Conservation (phyloP, 2,329 filamentous ascomycete species). For the Xylaria sp. region DNA sequence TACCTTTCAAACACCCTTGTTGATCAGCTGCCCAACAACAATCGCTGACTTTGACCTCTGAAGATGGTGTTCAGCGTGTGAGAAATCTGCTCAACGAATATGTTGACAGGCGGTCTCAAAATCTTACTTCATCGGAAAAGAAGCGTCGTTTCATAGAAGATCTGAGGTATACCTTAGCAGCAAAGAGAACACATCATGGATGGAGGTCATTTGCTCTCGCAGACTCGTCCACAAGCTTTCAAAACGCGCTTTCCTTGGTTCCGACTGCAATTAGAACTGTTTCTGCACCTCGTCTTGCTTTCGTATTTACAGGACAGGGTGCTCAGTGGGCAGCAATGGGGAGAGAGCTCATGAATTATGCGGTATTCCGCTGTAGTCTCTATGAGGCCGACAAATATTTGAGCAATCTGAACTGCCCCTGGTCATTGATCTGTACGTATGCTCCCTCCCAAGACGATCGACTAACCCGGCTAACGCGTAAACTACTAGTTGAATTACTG, state of each 20-base stretch:
- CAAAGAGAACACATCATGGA: constrained; percentile 34
- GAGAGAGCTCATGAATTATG: constrained; percentile 41
- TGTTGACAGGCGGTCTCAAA: constrained; percentile 4
- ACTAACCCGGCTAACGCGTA: constrained; percentile 7
- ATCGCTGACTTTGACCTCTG: constrained; percentile 6
- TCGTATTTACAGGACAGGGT: constrained; percentile 59
- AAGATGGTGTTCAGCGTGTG: constrained; percentile 31
- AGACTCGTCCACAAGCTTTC: constrained; percentile 20
- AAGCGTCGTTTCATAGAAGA: constrained; percentile 17
- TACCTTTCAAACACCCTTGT: background rate
- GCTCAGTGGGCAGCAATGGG: constrained; percentile 59
- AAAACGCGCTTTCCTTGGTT: constrained; percentile 19
- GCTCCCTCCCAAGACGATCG: background rate
- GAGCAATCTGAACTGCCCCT: constrained; percentile 16
- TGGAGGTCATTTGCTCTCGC: constrained; percentile 29
- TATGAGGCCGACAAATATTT: constrained; percentile 30
- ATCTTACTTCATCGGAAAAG: background rate
- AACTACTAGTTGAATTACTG: constrained; percentile 31
- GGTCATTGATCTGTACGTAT: constrained; percentile 32
- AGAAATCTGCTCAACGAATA: constrained; percentile 23
- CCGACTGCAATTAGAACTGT: constrained; percentile 17
- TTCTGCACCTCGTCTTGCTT: constrained; percentile 34
- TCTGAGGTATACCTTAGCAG: constrained; percentile 32
- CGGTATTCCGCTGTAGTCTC: constrained; percentile 27
- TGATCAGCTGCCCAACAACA: background rate